A percentile compares a stretch with the other conserved stretches of the same genome.
These are phyloP conservation scores for Recurvomyces mirabilis DNA, from an alignment of 495 filamentous ascomycete genomes.

Conservation along the genomic window DNA sequence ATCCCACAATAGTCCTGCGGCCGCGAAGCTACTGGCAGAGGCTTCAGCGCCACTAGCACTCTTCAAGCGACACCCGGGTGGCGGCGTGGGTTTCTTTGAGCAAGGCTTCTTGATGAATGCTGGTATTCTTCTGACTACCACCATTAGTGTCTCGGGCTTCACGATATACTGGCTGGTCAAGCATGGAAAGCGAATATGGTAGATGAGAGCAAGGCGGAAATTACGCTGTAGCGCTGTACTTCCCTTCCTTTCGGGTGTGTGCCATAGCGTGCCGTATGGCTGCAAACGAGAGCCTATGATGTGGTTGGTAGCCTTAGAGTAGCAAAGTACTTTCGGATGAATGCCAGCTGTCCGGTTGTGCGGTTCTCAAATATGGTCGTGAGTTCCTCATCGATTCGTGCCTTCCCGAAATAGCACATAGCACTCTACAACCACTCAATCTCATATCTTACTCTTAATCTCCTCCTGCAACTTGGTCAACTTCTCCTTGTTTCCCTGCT, in stretches of 20 bases:
- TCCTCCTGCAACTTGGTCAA: slow-evolving; percentile 71
- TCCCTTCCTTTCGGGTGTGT: too few species aligned
- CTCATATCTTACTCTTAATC: slow-evolving; percentile 80
- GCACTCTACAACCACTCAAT: too few species aligned
- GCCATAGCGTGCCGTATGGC: too few species aligned
- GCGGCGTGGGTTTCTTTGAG: slow-evolving; percentile 41
- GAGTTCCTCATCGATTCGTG: too few species aligned
- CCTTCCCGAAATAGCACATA: too few species aligned
- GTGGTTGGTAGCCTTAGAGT: too few species aligned
- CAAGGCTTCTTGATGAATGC: slow-evolving; percentile 33
- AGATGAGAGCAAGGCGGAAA: too few species aligned
- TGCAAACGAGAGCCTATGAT: too few species aligned
- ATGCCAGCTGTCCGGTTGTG: too few species aligned
- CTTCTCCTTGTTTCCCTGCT: slow-evolving; percentile 68
- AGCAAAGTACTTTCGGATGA: too few species aligned
- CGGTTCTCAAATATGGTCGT: too few species aligned
- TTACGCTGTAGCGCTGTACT: too few species aligned
- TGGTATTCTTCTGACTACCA: slow-evolving; percentile 2
- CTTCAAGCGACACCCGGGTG: slow-evolving; percentile 31
- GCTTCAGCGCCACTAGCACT: slow-evolving; percentile 30
- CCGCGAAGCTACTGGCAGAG: slow-evolving; percentile 24
- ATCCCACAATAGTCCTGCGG: slow-evolving; percentile 8
- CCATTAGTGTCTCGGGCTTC: slow-evolving; percentile 1
- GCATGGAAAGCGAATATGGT: neutral
- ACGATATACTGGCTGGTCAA: slow-evolving; percentile 7